Base-by-base conservation (phyloP, 2,329 filamentous ascomycete species). In the Metarhizium anisopliae region DNA sequence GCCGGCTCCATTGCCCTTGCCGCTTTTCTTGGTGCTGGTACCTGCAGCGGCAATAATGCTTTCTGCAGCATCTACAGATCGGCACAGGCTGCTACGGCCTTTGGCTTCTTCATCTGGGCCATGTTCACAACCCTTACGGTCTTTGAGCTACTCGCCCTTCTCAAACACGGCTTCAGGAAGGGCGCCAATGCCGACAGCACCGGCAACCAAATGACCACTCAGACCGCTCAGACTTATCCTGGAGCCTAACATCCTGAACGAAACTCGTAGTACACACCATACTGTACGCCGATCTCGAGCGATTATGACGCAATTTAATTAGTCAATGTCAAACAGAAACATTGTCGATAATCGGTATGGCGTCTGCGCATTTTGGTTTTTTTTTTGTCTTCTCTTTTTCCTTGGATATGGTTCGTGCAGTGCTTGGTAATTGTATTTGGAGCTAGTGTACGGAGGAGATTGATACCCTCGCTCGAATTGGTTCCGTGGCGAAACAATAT, bases 1-100 rank as follows among this genome's bases (percentile, higher is more conserved):
- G 85, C 87, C 0, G 90, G 90, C 6, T 87, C 90, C 64, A 85
- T 95, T 61, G 89, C 90, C 0, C 71, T 92, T 11, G 90, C 87
- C 0, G 85, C 84, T 20, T 77, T 77, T 55, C 71, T 90, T 56
- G 80, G 81, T 54, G 77, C 80, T 16, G 73, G 81, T 0, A 70
- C 67, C 8, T 73, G 79, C 56, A 85, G 83, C 65, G 76, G 73
- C 47, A 73, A 71, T 51, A 73, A 71, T 51, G 73, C 70, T 18
- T 76, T 74, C 16, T 92, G 88, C 56, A n/a, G 43, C 43, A 45
- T 49, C 13, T 49, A 56, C 69, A 75, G 76, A 49, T 74, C 80
- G 11, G 72, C 80, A 8, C 82, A 87, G 71, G 85, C 85, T 4
- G 83, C 80, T 2, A 76, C 82, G 8, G 86, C 80, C 0, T 85